A percentile compares a stretch with the other conserved stretches of the same genome.
Conservation (phyloP, 1,139 yeast genomes). For the Zygosaccharomyces sapae region DNA sequence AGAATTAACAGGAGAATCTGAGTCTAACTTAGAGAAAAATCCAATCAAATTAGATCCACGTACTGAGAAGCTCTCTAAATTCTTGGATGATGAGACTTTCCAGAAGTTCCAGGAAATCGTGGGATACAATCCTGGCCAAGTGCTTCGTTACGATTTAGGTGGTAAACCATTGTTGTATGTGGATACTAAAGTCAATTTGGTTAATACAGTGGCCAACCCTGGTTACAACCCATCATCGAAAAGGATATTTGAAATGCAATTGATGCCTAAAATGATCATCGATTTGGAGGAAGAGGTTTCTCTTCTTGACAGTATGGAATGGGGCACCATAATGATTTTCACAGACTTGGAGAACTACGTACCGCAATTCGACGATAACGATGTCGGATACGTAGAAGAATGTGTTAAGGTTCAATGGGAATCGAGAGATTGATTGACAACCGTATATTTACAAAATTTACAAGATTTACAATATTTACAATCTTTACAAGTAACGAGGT, state of each 20-base stretch:
- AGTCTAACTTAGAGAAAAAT: slow-evolving; percentile 31
- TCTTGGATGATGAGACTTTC: slow-evolving; percentile 72
- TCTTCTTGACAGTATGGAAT: slow-evolving; percentile 80
- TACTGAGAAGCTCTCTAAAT: slow-evolving; percentile 39
- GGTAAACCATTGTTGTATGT: slow-evolving; percentile 74
- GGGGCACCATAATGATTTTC: slow-evolving; percentile 91
- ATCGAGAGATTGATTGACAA: slow-evolving; percentile 19
- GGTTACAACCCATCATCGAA: slow-evolving; percentile 57
- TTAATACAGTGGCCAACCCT: slow-evolving; percentile 30
- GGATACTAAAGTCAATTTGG: slow-evolving; percentile 41
- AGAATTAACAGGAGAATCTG: slow-evolving; percentile 36
- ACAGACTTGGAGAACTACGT: slow-evolving; percentile 71
- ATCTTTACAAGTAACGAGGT: slow-evolving; percentile 57
- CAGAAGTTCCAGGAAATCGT: slow-evolving; percentile 71
- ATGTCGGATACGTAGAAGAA: slow-evolving; percentile 83
- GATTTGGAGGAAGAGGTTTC: slow-evolving; percentile 60
- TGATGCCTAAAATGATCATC: slow-evolving; percentile 90
- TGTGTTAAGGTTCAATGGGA: slow-evolving; percentile 98
- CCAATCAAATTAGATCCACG: slow-evolving; percentile 38
- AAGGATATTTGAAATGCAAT: slow-evolving; percentile 76
- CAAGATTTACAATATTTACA: slow-evolving; percentile 4
- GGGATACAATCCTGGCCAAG: slow-evolving; percentile 79
- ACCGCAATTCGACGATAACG: slow-evolving; percentile 55
- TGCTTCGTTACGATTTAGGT: slow-evolving; percentile 72
- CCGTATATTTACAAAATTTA: slow-evolving; percentile 3